Evolutionary conservation across 1,284 basidiomycete species (phyloP).

Genomic region (Vanrija humicola): DNA sequence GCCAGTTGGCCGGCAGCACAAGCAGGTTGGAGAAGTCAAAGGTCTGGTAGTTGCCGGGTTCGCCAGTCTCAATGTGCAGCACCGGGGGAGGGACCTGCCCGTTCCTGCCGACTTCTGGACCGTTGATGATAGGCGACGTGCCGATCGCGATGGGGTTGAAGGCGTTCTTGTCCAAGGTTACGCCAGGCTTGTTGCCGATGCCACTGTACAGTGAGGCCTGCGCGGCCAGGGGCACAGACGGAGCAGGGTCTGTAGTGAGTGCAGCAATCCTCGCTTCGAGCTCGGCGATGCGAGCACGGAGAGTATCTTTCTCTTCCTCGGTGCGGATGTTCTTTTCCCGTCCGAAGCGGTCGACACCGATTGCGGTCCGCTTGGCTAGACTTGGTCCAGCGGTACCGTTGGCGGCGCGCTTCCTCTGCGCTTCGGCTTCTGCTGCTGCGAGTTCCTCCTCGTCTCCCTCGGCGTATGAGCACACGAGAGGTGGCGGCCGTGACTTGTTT

Average conservation of each 20-base stretch:
- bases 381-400: background rate
- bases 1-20: conserved; percentile 40
- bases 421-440: background rate
- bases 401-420: conserved; percentile 9
- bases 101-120: background rate
- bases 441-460: conserved; percentile 25
- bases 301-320: conserved; percentile 29
- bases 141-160: background rate
- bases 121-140: background rate
- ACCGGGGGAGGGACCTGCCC: background rate
- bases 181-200: too few relatives aligned
- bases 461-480: conserved; percentile 36
- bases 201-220: too few relatives aligned
- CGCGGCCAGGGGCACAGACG: background rate
- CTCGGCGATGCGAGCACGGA: conserved; percentile 34
- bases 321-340: conserved; percentile 23
- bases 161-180: background rate
- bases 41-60: conserved; percentile 13
- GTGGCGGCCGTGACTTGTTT: conserved; percentile 27
- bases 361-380: conserved; percentile 4
- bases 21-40: conserved; percentile 31
- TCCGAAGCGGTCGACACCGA: conserved; percentile 10
- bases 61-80: conserved; percentile 10
- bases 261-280: conserved; percentile 32
- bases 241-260: conserved; percentile 13